Base-by-base conservation (phyloP, 208 protist species). In the Leishmania major region DNA sequence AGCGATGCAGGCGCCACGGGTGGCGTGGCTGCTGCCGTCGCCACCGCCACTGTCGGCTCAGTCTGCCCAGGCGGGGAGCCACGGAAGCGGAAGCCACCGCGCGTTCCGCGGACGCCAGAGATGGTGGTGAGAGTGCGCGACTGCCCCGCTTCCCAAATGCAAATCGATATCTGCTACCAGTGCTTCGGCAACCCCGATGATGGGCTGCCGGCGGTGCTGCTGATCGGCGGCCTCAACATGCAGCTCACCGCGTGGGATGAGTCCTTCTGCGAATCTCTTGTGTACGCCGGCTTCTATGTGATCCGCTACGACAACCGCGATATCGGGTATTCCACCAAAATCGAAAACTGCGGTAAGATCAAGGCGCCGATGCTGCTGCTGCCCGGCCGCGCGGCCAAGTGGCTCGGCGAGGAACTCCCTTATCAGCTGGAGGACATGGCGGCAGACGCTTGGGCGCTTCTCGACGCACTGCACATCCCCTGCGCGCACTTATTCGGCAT, bases 241-340 rank as follows among this genome's bases (percentile, higher is more conserved):
- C 93, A 96, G 77, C 79, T 93, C 57, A 85, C 84, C 77, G 91
- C 91, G 22, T 96, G 91, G 87, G 93, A 96, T 78, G 93, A 96
- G 80, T 51, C 64, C 13, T 96, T 96, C 79, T 96, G 93, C 78
- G 91, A 95, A 79, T 75, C 85, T 25, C 79, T 96, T 7, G 93
- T 93, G 51, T 82, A 74, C 1, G 77, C 81, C 74, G 90, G 90
- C 79, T 96, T 96, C 75, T 94, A 85, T 60, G 93, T 96, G 7
- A 78, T 96, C 3, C 91, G 93, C 81, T 94, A 88, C 80, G 93
- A 96, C 82, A 96, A 96, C 79, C 86, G 93, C 19, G 93, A 96
- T 77, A 94, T 91, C 84, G 93, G 93, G 22, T 84, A 89, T 76
- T 95, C 91, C 55, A 95, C 91, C 43, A 96, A 96, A 81, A 74